phyloP scores from a whole-genome alignment of 192 early-diverging fungal species.

The Coemansia sp. region DNA sequence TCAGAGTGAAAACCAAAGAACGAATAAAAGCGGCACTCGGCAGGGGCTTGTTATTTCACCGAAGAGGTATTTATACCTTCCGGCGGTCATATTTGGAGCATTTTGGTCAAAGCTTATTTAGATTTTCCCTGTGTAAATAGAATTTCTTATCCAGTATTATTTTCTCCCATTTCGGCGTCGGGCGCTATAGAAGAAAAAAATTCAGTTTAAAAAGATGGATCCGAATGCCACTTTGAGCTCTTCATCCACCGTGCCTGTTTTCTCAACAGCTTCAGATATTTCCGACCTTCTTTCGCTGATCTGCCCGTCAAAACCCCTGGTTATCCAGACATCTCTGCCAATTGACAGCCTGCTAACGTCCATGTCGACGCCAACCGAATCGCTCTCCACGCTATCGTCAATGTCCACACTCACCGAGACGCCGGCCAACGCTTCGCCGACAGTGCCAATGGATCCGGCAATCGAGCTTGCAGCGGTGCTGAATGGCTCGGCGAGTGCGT shows the following conservation, averaged over 20 bases:
- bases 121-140: background rate
- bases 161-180: no score
- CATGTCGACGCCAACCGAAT: background rate
- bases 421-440: no score
- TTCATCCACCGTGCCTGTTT: background rate
- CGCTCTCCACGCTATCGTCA: background rate
- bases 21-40: no score
- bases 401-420: background rate
- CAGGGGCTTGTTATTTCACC: no score
- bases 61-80: no score
- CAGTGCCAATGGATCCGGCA: no score
- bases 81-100: no score
- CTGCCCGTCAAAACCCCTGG: background rate
- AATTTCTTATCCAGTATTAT: no score
- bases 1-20: no score
- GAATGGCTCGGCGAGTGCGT: no score
- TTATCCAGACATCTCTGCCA: background rate
- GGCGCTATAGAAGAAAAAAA: background rate
- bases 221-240: background rate
- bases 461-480: background rate
- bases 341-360: background rate
- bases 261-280: conserved; percentile 1
- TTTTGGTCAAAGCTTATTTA: conserved; percentile 6
- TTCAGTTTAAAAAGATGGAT: conserved; percentile 5
- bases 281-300: conserved; percentile 1